Evolutionary conservation across 805 yeast species (phyloP).

Genomic region (Clavispora fructus): DNA sequence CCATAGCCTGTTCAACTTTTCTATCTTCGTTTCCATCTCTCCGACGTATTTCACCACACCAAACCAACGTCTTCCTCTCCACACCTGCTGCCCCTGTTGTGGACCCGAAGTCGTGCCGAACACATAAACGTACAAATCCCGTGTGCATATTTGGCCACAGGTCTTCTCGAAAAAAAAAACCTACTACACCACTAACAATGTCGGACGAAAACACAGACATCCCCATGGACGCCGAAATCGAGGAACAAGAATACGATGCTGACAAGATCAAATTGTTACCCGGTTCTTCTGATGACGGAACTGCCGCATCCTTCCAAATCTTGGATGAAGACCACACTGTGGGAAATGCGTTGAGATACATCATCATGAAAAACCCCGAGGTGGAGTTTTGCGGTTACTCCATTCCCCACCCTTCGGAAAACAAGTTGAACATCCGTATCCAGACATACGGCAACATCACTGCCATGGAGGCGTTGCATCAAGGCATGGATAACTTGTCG

Average conservation of each 20-base stretch:
- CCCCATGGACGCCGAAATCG: conserved; percentile 21
- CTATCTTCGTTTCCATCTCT: too few relatives aligned
- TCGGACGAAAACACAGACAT: conserved; percentile 16
- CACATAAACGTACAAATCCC: background rate
- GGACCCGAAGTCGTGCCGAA: background rate
- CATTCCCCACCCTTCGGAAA: conserved; percentile 96
- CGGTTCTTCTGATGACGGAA: conserved; percentile 88
- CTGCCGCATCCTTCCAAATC: conserved; percentile 92
- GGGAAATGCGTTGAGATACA: conserved; percentile 89
- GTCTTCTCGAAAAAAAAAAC: conserved; percentile 1
- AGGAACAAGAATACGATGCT: conserved; percentile 44
- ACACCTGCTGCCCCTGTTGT: too few relatives aligned
- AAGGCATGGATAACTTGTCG: conserved; percentile 81
- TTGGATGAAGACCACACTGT: conserved; percentile 93
- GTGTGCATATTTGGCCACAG: background rate
- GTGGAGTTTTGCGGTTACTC: conserved; percentile 98
- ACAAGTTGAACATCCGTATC: conserved; percentile 81
- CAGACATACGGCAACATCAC: conserved; percentile 86
- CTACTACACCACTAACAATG: conserved; percentile 4
- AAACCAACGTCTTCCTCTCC: too few relatives aligned
- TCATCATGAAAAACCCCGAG: conserved; percentile 95
- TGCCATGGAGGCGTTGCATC: conserved; percentile 88
- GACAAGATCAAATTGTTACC: conserved; percentile 68
- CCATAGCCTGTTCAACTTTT: too few relatives aligned
- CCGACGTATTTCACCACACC: too few relatives aligned